Evolutionary conservation across 2,329 filamentous ascomycete species (phyloP).

Genomic region (Monilinia fructigena): DNA sequence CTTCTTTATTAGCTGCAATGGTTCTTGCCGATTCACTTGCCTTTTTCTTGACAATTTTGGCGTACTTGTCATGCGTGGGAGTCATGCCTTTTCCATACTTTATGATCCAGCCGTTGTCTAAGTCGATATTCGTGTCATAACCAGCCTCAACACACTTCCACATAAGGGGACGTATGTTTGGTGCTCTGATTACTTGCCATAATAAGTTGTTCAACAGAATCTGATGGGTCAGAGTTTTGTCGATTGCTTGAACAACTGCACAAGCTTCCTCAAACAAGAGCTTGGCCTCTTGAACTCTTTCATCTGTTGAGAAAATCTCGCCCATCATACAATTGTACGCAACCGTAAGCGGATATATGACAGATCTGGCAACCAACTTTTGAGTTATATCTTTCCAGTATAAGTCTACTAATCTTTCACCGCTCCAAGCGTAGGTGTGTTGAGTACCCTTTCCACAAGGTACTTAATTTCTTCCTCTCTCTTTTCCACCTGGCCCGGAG

Average conservation of each 20-base stretch:
- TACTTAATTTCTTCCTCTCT: slow-evolving; percentile 8
- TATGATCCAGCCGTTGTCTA: slow-evolving; percentile 20
- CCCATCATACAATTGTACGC: slow-evolving; percentile 15
- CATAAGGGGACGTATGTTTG: neutral
- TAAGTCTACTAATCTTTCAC: neutral
- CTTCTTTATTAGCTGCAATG: neutral
- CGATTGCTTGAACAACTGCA: neutral
- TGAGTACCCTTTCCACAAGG: neutral
- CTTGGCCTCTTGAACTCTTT: slow-evolving; percentile 1
- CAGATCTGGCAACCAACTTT: slow-evolving; percentile 3
- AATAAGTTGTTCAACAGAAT: slow-evolving; percentile 8
- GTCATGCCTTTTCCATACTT: neutral
- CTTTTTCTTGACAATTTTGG: slow-evolving; percentile 5
- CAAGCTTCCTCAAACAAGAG: slow-evolving; percentile 12
- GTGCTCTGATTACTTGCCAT: slow-evolving; percentile 8
- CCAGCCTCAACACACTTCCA: slow-evolving; percentile 5
- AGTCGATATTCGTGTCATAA: slow-evolving; percentile 3
- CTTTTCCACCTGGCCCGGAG: neutral
- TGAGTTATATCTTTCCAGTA: slow-evolving; percentile 5
- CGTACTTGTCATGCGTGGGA: neutral
- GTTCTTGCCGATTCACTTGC: slow-evolving; percentile 4
- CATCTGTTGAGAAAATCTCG: slow-evolving; percentile 16
- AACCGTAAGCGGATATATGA: slow-evolving; percentile 17
- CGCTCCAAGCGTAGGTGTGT: slow-evolving; percentile 5
- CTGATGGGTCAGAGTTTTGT: neutral